A percentile compares a stretch with the other conserved stretches of the same genome.
Evolutionary conservation across 2,329 filamentous ascomycete genomes (phyloP).

Genomic region (Beauveria scarabaeidicola): DNA sequence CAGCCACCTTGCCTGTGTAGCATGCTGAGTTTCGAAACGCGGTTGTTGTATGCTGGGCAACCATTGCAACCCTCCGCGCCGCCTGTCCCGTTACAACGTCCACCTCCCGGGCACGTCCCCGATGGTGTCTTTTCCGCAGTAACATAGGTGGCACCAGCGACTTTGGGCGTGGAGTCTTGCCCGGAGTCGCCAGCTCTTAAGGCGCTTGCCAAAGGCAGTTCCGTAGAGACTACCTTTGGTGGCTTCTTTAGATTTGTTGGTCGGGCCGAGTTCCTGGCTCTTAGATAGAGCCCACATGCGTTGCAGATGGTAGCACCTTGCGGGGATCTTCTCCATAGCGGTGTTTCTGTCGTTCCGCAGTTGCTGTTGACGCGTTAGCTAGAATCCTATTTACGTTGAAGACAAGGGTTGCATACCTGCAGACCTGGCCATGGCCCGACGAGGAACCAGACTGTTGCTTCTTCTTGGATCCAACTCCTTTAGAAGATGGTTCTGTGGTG

Average conservation of each 20-base stretch:
- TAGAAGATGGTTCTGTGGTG: constrained; percentile 14
- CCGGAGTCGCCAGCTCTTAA: constrained; percentile 29
- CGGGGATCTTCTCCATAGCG: constrained; percentile 87
- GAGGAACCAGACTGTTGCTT: constrained; percentile 6
- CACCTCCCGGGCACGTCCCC: constrained; percentile 92
- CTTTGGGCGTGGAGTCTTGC: constrained; percentile 32
- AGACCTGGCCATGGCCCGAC: constrained; percentile 9
- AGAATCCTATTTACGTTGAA: not conserved
- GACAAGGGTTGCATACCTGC: constrained; percentile 2
- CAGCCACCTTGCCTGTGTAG: constrained; percentile 37
- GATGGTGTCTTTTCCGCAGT: constrained; percentile 63
- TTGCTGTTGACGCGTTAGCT: constrained; percentile 51
- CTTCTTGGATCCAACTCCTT: constrained; percentile 3
- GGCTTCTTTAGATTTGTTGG: constrained; percentile 85
- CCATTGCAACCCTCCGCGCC: constrained; percentile 92
- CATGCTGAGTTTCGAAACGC: constrained; percentile 73
- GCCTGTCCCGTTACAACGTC: constrained; percentile 91
- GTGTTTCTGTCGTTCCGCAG: constrained; percentile 87
- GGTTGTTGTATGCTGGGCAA: constrained; percentile 95
- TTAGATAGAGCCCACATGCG: constrained; percentile 89
- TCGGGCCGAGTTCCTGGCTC: constrained; percentile 83
- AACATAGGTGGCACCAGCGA: constrained; percentile 60
- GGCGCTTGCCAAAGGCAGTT: constrained; percentile 33
- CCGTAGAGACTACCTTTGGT: constrained; percentile 39
- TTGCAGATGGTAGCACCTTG: constrained; percentile 95